Conservation (phyloP, 169 alveolate species). For the Cryptosporidium ubiquitum region DNA sequence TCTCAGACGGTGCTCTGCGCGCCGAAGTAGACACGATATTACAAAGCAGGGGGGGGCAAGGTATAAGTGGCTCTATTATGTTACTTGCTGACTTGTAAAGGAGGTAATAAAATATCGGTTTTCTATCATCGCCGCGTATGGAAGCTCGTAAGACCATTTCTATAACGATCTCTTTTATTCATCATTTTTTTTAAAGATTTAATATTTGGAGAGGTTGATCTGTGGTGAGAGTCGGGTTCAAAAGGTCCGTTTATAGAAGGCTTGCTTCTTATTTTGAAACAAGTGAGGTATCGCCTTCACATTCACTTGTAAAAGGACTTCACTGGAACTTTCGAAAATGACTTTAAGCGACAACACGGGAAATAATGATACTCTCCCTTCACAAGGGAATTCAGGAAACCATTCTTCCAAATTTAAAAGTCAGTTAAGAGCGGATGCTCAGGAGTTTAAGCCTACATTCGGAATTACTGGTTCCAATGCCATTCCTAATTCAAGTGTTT, state of each 20-base stretch:
- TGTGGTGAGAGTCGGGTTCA: conserved; percentile 58
- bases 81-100: conserved; percentile 68
- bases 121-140: conserved; percentile 61
- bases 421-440: conserved; percentile 72
- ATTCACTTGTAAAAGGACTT: conserved; percentile 42
- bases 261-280: conserved; percentile 49
- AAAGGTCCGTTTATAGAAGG: conserved; percentile 65
- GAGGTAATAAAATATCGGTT: conserved; percentile 60
- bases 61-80: conserved; percentile 65
- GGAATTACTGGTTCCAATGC: conserved; percentile 21
- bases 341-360: conserved; percentile 64
- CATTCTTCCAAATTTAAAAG: conserved; percentile 51
- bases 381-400: conserved; percentile 5
- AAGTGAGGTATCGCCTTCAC: conserved; percentile 57
- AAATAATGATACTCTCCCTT: not conserved
- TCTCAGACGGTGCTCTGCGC: conserved; percentile 43
- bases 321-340: conserved; percentile 18
- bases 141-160: conserved; percentile 49
- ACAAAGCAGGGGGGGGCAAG: conserved; percentile 30
- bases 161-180: conserved; percentile 3
- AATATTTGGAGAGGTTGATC: conserved; percentile 23
- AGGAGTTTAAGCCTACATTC: conserved; percentile 62
- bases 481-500: conserved; percentile 23
- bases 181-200: conserved; percentile 20
- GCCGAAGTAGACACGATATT: conserved; percentile 73